Percentiles rank a stretch among this genome's conserved stretches.
These are phyloP conservation scores for Candida michaelii DNA, from an alignment of 805 yeast species.

Conservation along the genomic window DNA sequence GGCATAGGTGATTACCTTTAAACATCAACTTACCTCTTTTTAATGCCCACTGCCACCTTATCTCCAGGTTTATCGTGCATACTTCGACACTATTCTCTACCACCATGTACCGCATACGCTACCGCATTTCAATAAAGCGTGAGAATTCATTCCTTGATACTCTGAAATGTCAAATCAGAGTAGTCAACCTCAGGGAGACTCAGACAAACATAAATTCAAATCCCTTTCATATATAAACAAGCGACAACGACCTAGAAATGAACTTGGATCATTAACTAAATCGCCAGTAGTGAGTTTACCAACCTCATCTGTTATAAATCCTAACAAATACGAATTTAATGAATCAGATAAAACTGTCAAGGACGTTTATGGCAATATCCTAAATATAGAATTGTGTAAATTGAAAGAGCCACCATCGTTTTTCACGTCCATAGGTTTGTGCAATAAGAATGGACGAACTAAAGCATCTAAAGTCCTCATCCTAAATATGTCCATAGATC, in stretches of 20 bases:
- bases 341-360: conserved; percentile 1
- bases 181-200: not conserved
- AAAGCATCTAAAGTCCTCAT: not conserved
- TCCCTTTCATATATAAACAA: not conserved
- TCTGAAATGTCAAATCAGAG: not conserved
- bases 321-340: conserved; percentile 2
- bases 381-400: conserved; percentile 5
- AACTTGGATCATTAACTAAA: not conserved
- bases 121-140: too few species aligned
- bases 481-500: conserved; percentile 5
- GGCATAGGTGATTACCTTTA: too few species aligned
- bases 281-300: too few species aligned
- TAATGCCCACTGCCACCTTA: too few species aligned
- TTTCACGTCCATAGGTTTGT: not conserved
- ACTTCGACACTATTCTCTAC: too few species aligned
- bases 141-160: not conserved
- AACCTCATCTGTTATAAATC: not conserved
- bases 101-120: too few species aligned
- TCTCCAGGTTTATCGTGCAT: too few species aligned
- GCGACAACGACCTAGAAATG: not conserved
- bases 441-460: conserved; percentile 7
- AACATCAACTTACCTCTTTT: too few species aligned
- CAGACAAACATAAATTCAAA: not conserved
- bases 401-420: not conserved
- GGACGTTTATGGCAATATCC: conserved; percentile 7